Percentiles rank a stretch among this genome's conserved stretches.
Evolutionary conservation across 202 grass and related monocot genomes (phyloP).

Genomic region (Musa balbisiana): DNA sequence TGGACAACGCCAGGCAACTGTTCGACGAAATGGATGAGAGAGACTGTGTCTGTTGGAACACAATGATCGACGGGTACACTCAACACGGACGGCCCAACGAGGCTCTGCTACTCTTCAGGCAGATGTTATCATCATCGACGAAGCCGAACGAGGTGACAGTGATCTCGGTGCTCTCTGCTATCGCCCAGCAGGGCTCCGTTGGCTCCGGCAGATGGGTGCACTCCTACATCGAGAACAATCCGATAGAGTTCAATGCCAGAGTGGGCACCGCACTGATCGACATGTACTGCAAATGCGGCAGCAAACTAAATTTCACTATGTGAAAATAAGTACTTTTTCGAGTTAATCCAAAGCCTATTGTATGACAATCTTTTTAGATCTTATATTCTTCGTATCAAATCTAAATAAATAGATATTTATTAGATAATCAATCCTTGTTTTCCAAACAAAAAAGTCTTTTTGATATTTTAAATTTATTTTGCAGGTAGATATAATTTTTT

Average conservation of each 20-base stretch:
- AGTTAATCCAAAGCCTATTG: no score
- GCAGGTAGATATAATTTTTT: no score
- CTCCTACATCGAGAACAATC: constrained; percentile 54
- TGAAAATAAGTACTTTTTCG: no score
- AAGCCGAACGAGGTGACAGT: constrained; percentile 57
- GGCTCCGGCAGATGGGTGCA: constrained; percentile 78
- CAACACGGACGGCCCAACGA: constrained; percentile 52
- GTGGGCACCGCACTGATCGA: constrained; percentile 77
- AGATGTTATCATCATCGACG: constrained; percentile 40
- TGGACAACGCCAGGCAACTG: constrained; percentile 46
- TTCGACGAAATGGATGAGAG: constrained; percentile 45
- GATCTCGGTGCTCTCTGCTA: constrained; percentile 47
- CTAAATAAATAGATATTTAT: no score
- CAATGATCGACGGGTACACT: constrained; percentile 90
- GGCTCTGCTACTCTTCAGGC: constrained; percentile 53
- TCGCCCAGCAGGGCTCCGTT: constrained; percentile 53
- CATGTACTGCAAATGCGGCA: constrained; percentile 93
- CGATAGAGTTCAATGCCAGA: constrained; percentile 44
- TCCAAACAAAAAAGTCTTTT: no score
- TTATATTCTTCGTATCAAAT: no score
- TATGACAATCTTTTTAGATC: no score
- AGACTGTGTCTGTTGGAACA: constrained; percentile 87
- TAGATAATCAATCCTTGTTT: no score
- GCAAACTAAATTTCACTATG: constrained; percentile 1
- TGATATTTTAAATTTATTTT: no score